A percentile compares a stretch with the other conserved stretches of the same genome.
Evolutionary conservation across 2,329 filamentous ascomycete genomes (phyloP).

Genomic region (Pseudogymnoascus sp.): DNA sequence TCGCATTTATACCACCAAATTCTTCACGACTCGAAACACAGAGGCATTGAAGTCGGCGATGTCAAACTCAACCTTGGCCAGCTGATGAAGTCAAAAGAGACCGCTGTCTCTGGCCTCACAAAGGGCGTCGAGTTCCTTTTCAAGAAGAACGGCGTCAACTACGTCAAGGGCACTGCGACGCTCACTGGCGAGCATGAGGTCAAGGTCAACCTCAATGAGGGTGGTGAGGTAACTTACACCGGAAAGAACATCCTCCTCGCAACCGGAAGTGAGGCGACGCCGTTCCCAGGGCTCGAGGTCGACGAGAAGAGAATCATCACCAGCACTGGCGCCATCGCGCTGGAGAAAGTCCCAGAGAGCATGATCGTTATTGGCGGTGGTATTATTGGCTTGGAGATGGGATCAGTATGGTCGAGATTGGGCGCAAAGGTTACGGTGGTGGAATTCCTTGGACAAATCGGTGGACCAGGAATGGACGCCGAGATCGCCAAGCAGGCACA

Average conservation of each 20-base stretch:
- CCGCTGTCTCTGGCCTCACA: conserved; percentile 77
- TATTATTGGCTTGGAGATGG: conserved; percentile 99
- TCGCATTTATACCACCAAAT: conserved; percentile 97
- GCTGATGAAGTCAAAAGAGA: conserved; percentile 99
- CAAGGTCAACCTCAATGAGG: conserved; percentile 82
- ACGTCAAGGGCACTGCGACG: conserved; percentile 85
- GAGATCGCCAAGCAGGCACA: conserved; percentile 88
- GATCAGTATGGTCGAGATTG: conserved; percentile 90
- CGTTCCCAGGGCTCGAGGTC: conserved; percentile 90
- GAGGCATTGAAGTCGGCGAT: conserved; percentile 94
- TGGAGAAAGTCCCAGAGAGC: conserved; percentile 88
- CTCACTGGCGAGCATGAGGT: conserved; percentile 87
- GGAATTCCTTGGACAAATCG: conserved; percentile 92
- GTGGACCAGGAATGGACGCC: conserved; percentile 92
- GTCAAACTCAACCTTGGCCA: conserved; percentile 91
- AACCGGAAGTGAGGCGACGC: conserved; percentile 89
- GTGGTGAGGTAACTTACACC: conserved; percentile 77
- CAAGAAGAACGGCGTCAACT: conserved; percentile 99
- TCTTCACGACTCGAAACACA: conserved; percentile 91
- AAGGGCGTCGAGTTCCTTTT: conserved; percentile 97
- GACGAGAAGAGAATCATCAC: conserved; percentile 97
- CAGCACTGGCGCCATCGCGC: conserved; percentile 86
- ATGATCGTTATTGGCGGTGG: conserved; percentile 96
- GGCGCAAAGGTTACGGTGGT: conserved; percentile 94
- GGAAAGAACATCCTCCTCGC: conserved; percentile 98